phyloP scores from a whole-genome alignment of 495 filamentous ascomycete genomes.

The Apodospora peruviana region DNA sequence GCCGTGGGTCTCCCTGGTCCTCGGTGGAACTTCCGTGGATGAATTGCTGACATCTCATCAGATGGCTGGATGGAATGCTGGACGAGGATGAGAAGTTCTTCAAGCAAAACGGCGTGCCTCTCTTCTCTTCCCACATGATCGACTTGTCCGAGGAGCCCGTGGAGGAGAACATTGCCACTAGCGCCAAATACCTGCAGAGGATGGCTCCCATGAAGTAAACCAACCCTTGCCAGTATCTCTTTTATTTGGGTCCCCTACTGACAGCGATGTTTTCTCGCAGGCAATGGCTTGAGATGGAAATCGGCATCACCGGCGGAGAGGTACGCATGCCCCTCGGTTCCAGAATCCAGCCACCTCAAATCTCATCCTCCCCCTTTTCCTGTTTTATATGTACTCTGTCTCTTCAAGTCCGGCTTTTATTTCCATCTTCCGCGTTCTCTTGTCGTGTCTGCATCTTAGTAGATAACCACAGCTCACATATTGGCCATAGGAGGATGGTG shows the following conservation, averaged over 20 bases:
- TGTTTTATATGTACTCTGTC: too few species aligned
- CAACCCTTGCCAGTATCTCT: too few species aligned
- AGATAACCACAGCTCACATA: background rate
- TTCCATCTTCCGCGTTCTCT: constrained; percentile 75
- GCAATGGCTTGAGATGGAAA: constrained; percentile 98
- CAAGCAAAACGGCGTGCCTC: constrained; percentile 84
- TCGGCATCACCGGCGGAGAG: constrained; percentile 48
- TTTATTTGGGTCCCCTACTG: too few species aligned
- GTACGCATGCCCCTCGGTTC: constrained; percentile 26
- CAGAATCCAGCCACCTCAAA: too few species aligned
- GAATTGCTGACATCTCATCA: background rate
- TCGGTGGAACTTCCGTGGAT: too few species aligned
- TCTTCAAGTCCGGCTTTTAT: too few species aligned
- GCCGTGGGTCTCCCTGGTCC: too few species aligned
- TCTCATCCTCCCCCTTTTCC: too few species aligned
- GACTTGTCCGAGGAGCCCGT: constrained; percentile 84
- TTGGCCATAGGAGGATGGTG: constrained; percentile 88
- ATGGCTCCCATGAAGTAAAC: constrained; percentile 90
- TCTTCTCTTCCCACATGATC: constrained; percentile 97
- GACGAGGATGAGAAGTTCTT: constrained; percentile 88
- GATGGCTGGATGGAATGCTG: constrained; percentile 92
- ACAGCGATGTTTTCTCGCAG: too few species aligned
- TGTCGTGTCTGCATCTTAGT: constrained; percentile 24
- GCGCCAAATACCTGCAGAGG: constrained; percentile 83
- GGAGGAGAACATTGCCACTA: constrained; percentile 85